These are phyloP conservation scores for Penicillium salamii DNA, from an alignment of 495 filamentous ascomycete genomes.

Conservation along the genomic window DNA sequence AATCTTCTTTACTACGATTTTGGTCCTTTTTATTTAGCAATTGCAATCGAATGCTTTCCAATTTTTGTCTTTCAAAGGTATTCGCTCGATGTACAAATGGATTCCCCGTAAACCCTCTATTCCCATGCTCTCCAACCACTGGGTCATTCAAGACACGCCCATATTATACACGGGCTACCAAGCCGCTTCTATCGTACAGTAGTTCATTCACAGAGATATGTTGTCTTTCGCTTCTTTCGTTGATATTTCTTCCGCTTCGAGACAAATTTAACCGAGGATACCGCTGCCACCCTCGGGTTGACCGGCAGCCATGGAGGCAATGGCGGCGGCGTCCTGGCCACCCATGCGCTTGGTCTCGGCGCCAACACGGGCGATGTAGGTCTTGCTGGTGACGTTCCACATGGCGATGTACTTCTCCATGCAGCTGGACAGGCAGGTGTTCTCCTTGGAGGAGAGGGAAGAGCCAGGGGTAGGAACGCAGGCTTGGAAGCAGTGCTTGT, in stretches of 20 bases:
- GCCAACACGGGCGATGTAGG: conserved; percentile 73
- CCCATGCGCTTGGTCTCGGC: conserved; percentile 49
- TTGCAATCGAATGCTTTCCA: conserved; percentile 25
- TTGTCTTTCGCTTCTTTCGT: conserved; percentile 7
- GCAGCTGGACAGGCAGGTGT: conserved; percentile 78
- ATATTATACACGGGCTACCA: conserved; percentile 29
- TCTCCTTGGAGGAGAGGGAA: conserved; percentile 68
- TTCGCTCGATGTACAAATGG: conserved; percentile 22
- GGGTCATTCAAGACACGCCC: conserved; percentile 15
- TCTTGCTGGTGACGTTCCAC: conserved; percentile 81
- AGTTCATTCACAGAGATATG: conserved; percentile 5
- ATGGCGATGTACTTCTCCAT: conserved; percentile 97
- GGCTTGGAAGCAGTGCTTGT: conserved; percentile 93
- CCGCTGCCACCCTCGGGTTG: conserved; percentile 14
- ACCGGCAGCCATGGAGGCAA: conserved; percentile 28
- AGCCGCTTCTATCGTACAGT: conserved; percentile 29
- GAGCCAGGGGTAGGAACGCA: conserved; percentile 83
- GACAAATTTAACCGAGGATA: conserved; percentile 5
- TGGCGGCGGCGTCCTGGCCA: conserved; percentile 23
- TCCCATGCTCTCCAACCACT: conserved; percentile 9
- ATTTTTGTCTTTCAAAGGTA: conserved; percentile 14
- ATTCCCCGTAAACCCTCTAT: conserved; percentile 22
- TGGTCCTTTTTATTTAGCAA: conserved; percentile 18
- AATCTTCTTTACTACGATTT: neutral
- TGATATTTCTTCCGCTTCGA: neutral